A percentile compares a stretch with the other conserved stretches of the same genome.
phyloP scores from a whole-genome alignment of 2,329 filamentous ascomycete species.

The Elsinoe necatrix region DNA sequence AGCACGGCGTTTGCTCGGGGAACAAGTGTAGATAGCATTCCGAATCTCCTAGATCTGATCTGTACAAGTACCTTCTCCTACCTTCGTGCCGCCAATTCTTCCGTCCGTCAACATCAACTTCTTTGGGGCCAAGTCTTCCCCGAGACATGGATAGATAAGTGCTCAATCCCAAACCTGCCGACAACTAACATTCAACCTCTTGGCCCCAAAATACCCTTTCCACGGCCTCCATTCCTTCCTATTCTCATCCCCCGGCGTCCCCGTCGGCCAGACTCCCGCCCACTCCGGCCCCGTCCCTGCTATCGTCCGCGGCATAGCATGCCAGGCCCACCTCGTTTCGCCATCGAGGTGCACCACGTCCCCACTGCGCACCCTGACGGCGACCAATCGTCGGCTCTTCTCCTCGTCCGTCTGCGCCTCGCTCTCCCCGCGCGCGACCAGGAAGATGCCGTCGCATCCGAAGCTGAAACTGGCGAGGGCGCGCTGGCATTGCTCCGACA shows the following conservation, averaged over 20 bases:
- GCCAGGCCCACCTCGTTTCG: constrained; percentile 20
- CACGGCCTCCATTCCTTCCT: constrained; percentile 31
- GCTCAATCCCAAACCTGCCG: constrained; percentile 33
- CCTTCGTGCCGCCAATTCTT: too few relatives aligned
- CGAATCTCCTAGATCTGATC: neutral
- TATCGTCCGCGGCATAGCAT: constrained; percentile 20
- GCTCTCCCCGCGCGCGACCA: constrained; percentile 16
- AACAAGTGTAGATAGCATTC: neutral
- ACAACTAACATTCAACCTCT: constrained; percentile 34
- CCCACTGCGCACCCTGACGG: constrained; percentile 18
- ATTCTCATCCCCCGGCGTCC: constrained; percentile 17
- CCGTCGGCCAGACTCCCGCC: constrained; percentile 21
- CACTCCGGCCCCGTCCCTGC: constrained; percentile 17
- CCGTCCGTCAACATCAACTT: too few relatives aligned
- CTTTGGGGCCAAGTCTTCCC: too few relatives aligned
- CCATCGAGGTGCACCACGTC: constrained; percentile 18
- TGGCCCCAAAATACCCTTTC: constrained; percentile 34
- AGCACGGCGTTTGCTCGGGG: neutral
- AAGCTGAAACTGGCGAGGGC: constrained; percentile 18
- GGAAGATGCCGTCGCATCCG: constrained; percentile 20
- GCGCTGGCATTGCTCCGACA: constrained; percentile 17
- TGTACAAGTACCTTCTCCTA: neutral
- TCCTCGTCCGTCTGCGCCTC: constrained; percentile 20
- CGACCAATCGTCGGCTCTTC: constrained; percentile 20
- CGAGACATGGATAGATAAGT: neutral